Percentiles rank a stretch among this genome's conserved stretches.
Conservation (phyloP, 805 yeast genomes). For the Kluyveromyces aestuarii region DNA sequence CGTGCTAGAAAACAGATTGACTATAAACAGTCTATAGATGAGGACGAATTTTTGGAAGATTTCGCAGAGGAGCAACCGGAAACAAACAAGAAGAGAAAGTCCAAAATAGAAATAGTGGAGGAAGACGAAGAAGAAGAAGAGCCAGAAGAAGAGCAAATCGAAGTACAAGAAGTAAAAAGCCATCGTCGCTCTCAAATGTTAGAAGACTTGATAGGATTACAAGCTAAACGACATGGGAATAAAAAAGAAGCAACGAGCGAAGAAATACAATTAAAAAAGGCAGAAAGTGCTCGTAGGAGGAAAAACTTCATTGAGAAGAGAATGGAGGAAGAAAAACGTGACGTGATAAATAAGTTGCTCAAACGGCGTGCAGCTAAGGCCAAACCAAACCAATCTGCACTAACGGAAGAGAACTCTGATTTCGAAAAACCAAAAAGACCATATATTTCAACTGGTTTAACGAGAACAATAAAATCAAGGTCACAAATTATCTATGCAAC, state of each 20-base stretch:
- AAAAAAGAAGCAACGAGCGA: slow-evolving; percentile 68
- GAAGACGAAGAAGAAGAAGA: slow-evolving; percentile 10
- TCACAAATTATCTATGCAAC: neutral
- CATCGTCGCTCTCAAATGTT: slow-evolving; percentile 3
- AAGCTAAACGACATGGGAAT: slow-evolving; percentile 18
- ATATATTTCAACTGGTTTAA: slow-evolving; percentile 21
- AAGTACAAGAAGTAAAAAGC: slow-evolving; percentile 12
- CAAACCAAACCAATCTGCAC: slow-evolving; percentile 28
- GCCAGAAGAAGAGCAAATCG: neutral
- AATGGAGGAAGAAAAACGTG: slow-evolving; percentile 86
- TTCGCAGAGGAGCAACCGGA: slow-evolving; percentile 5
- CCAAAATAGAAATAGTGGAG: slow-evolving; percentile 1
- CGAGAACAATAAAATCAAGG: slow-evolving; percentile 12
- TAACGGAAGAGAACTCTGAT: slow-evolving; percentile 5
- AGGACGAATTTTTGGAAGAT: slow-evolving; percentile 2
- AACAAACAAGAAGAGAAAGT: neutral
- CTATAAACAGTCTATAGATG: slow-evolving; percentile 1
- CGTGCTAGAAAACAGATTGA: slow-evolving; percentile 1
- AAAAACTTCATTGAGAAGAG: slow-evolving; percentile 75
- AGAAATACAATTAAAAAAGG: slow-evolving; percentile 68
- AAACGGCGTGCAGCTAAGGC: slow-evolving; percentile 76
- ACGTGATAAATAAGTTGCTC: slow-evolving; percentile 77
- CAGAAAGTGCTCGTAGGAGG: slow-evolving; percentile 83
- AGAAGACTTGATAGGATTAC: neutral
- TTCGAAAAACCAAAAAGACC: slow-evolving; percentile 25